phyloP scores from a whole-genome alignment of 768 basidiomycete genomes.

The Tulasnella sp. region DNA sequence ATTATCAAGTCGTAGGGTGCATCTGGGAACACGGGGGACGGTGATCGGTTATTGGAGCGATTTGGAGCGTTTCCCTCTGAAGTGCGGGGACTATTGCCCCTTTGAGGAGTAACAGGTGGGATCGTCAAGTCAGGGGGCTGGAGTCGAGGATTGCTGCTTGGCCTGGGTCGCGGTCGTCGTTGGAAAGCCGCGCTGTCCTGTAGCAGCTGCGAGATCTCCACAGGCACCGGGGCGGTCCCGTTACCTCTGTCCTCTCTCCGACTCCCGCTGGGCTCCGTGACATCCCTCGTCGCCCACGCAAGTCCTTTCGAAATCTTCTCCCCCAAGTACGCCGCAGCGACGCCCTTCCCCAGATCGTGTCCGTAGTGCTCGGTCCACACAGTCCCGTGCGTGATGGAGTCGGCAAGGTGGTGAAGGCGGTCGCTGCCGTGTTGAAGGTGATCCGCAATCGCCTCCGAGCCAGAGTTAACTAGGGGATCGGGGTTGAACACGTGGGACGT shows the following conservation, averaged over 20 bases:
- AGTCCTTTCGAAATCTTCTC: neutral
- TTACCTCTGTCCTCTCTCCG: too few relatives aligned
- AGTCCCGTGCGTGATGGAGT: neutral
- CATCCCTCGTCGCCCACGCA: neutral
- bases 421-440: neutral
- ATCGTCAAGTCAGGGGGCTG: neutral
- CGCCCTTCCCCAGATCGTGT: neutral
- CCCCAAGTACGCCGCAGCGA: neutral
- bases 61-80: too few relatives aligned
- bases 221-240: too few relatives aligned
- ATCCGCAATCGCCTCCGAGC: neutral
- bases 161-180: neutral
- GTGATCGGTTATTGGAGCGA: too few relatives aligned
- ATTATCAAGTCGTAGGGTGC: too few relatives aligned
- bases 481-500: neutral
- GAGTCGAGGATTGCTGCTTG: too few relatives aligned
- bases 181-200: neutral
- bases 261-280: neutral
- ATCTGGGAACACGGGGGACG: too few relatives aligned
- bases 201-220: neutral
- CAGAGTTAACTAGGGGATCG: neutral
- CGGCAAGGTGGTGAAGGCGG: neutral
- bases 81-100: neutral
- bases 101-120: neutral
- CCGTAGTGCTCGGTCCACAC: neutral